phyloP scores from a whole-genome alignment of 2,329 filamentous ascomycete genomes.

The Calonectria naviculata region DNA sequence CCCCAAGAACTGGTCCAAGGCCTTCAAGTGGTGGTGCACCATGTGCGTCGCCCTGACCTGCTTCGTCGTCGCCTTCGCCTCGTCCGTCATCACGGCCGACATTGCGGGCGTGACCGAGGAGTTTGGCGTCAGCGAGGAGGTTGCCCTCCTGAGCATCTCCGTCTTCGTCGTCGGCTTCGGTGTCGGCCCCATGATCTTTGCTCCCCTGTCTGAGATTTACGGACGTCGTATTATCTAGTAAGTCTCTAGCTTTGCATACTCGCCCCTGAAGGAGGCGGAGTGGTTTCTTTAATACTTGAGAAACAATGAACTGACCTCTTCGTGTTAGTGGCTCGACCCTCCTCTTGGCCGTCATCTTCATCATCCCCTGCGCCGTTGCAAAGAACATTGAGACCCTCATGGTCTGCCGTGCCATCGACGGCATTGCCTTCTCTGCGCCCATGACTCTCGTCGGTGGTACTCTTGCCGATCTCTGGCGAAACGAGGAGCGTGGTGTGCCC shows the following conservation, averaged over 20 bases:
- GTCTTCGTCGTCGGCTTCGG: conserved; percentile 87
- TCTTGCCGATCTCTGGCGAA: conserved; percentile 84
- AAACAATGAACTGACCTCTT: not conserved
- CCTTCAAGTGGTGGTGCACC: conserved; percentile 84
- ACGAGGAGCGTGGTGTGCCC: conserved; percentile 85
- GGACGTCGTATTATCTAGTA: conserved; percentile 79
- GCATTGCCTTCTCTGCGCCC: conserved; percentile 85
- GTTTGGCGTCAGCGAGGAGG: conserved; percentile 78
- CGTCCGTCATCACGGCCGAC: conserved; percentile 83
- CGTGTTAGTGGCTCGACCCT: conserved; percentile 66
- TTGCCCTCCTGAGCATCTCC: conserved; percentile 77
- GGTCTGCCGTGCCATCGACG: conserved; percentile 81
- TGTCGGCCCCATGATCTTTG: conserved; percentile 83
- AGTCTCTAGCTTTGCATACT: conserved; percentile 27
- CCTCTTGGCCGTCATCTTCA: conserved; percentile 78
- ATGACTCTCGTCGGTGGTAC: conserved; percentile 90
- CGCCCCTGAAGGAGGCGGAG: no score
- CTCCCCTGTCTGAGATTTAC: conserved; percentile 80
- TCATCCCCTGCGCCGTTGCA: conserved; percentile 82
- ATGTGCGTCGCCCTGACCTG: conserved; percentile 85
- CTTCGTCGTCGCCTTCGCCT: conserved; percentile 78
- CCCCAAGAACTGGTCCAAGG: conserved; percentile 87
- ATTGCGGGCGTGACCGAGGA: conserved; percentile 70
- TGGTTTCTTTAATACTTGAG: no score
- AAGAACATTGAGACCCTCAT: conserved; percentile 82